phyloP scores from a whole-genome alignment of 352 stramenopile genomes.

The Pythium brassicae region DNA sequence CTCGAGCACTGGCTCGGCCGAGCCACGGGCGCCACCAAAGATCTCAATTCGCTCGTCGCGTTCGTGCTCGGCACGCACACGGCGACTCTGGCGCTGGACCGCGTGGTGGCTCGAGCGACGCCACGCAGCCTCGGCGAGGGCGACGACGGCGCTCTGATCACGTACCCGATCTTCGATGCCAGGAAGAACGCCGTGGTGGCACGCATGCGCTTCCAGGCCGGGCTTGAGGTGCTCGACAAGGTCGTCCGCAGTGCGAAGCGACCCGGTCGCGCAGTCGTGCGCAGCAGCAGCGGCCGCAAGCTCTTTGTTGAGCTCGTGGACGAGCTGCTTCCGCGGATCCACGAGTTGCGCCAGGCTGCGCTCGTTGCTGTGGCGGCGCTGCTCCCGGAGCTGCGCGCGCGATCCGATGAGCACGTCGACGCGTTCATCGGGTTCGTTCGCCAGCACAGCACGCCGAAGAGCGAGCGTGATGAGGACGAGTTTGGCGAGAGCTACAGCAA shows the following conservation, averaged over 20 bases:
- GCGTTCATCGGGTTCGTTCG: conserved; percentile 8
- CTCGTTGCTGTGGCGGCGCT: conserved; percentile 11
- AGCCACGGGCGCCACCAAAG: conserved; percentile 15
- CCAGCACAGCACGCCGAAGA: not conserved
- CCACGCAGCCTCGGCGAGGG: no score
- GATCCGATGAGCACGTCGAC: conserved; percentile 17
- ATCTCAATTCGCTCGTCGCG: conserved; percentile 21
- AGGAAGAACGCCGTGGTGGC: conserved; percentile 47
- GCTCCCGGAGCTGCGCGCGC: conserved; percentile 21
- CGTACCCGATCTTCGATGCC: conserved; percentile 47
- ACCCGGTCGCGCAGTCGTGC: no score
- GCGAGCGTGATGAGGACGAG: not conserved
- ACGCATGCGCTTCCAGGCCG: conserved; percentile 33
- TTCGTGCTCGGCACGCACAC: conserved; percentile 29
- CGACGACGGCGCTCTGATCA: conserved; percentile 14
- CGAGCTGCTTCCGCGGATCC: conserved; percentile 12
- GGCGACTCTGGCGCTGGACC: conserved; percentile 15
- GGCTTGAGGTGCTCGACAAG: conserved; percentile 14
- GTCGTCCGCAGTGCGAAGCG: not conserved
- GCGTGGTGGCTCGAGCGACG: not conserved
- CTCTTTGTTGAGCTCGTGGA: conserved; percentile 10
- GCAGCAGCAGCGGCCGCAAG: not conserved
- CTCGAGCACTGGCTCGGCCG: conserved; percentile 39
- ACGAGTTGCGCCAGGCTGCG: conserved; percentile 4
- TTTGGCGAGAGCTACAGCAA: not conserved